Base-by-base conservation (phyloP, 1,284 basidiomycete genomes). In the Xerocomus cyaneibrunnescens region DNA sequence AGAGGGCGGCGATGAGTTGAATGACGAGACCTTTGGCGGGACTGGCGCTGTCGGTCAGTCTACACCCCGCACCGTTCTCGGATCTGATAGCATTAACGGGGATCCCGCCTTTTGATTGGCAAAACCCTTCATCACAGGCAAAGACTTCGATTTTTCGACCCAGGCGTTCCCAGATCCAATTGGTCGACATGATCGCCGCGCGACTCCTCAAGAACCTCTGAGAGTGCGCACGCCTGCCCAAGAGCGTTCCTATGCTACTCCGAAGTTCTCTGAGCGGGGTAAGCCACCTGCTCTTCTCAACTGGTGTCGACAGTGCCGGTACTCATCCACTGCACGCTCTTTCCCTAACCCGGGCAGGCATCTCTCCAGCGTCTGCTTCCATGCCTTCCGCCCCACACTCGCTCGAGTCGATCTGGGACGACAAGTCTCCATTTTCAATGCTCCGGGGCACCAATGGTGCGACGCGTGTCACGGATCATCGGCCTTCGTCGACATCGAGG, bases 21-120 rank as follows among this genome's bases (percentile, higher is more conserved):
- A 98, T 71, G 92, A 97, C 66, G 94, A 97, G 75, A 99, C 96
- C 2, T 99, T 99, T 74, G 96, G 95, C 34, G 80, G 74, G 35
- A 63, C 74, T 40, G 84, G 77, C 22, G 72, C 70, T 52, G 78
- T 94, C 54, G 89, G 92, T 92, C 67, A 76, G 79, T 94, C 59
- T 85, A 88, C 87, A 65, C 71, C 82, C 48, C 46, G 35, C 45
- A 51, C 9, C 40, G 7, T 38, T 37, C 32, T 51, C 37, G 47
- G 54, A 68, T 65, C 54, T 54, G 49, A 61, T 50, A 7, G 36
- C 47, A 46, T 50, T 65, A 16, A 51, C 45, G 34, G 32, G 28
- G 17, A 40, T 45, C 13, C 45, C 16, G 13, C 13, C 25, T 34
- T 10, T 37, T 48, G 30, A 10, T 34, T 58, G 38, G 8, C 42